Percentiles rank a stretch among this genome's conserved stretches.
These are phyloP conservation scores for Fraxinus xanthoxyloides DNA, from an alignment of 305 asterid species.

Conservation along the genomic window DNA sequence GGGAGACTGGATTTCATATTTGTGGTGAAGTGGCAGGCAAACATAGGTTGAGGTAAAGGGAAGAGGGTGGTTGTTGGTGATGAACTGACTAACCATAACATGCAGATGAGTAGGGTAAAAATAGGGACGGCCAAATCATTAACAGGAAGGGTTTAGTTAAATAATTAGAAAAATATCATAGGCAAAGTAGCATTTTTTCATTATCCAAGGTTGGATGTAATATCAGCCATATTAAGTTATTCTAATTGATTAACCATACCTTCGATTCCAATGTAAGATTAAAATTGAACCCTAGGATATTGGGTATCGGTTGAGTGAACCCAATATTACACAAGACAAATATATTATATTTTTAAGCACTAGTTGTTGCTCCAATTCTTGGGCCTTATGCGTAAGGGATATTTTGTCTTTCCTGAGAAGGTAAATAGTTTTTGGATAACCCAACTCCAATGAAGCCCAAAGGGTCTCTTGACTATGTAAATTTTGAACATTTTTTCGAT, in stretches of 20 bases:
- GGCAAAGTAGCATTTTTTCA: neutral
- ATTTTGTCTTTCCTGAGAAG: neutral
- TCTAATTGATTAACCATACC: neutral
- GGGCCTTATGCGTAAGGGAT: neutral
- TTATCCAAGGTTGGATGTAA: neutral
- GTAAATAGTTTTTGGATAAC: neutral
- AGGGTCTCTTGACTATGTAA: conserved; percentile 7
- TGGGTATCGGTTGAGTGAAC: neutral
- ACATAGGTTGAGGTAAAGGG: neutral
- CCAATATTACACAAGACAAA: neutral
- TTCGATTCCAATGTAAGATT: neutral
- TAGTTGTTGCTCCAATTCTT: neutral
- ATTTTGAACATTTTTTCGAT: conserved; percentile 3
- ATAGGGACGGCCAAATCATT: neutral
- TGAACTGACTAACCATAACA: neutral
- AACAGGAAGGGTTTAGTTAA: neutral
- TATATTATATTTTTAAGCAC: neutral
- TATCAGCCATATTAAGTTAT: neutral
- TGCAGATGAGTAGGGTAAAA: neutral
- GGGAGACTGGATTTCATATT: neutral
- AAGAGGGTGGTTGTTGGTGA: neutral
- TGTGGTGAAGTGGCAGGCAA: neutral
- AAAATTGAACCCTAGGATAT: neutral
- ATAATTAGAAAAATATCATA: neutral
- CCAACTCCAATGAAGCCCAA: neutral